Evolutionary conservation across 2,329 filamentous ascomycete species (phyloP).

Genomic region (Fusarium pseudograminearum): DNA sequence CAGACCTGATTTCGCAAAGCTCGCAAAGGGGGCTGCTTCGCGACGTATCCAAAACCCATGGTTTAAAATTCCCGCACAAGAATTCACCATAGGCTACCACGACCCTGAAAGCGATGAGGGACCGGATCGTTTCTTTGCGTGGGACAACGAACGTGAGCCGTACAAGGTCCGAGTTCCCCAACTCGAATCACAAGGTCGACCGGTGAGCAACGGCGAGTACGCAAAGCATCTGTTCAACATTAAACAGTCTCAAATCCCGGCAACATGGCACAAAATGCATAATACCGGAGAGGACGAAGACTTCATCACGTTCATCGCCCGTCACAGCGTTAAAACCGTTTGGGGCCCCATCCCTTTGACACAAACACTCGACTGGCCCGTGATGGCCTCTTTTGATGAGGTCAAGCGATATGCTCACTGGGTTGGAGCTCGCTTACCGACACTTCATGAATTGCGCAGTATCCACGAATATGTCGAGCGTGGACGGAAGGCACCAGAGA

Average conservation of each 20-base stretch:
- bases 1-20: conserved; percentile 14
- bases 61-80: not conserved
- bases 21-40: conserved; percentile 26
- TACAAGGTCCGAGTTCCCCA: not conserved
- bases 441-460: conserved; percentile 28
- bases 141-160: conserved; percentile 36
- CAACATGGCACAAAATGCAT: conserved; percentile 12
- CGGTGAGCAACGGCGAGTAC: conserved; percentile 32
- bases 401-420: conserved; percentile 21
- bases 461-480: conserved; percentile 23
- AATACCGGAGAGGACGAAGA: not conserved
- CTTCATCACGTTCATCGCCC: conserved; percentile 7
- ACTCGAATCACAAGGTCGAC: conserved; percentile 17
- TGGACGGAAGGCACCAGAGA: conserved; percentile 4
- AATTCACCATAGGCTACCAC: conserved; percentile 13
- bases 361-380: conserved; percentile 26
- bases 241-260: not conserved
- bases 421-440: conserved; percentile 25
- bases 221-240: not conserved
- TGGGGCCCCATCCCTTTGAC: conserved; percentile 13
- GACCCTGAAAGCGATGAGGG: conserved; percentile 20
- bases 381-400: conserved; percentile 30
- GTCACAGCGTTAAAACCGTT: conserved; percentile 25
- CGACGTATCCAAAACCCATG: conserved; percentile 9
- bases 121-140: conserved; percentile 29